These are phyloP conservation scores for Apiospora marii DNA, from an alignment of 2,329 filamentous ascomycete genomes.

Conservation along the genomic window DNA sequence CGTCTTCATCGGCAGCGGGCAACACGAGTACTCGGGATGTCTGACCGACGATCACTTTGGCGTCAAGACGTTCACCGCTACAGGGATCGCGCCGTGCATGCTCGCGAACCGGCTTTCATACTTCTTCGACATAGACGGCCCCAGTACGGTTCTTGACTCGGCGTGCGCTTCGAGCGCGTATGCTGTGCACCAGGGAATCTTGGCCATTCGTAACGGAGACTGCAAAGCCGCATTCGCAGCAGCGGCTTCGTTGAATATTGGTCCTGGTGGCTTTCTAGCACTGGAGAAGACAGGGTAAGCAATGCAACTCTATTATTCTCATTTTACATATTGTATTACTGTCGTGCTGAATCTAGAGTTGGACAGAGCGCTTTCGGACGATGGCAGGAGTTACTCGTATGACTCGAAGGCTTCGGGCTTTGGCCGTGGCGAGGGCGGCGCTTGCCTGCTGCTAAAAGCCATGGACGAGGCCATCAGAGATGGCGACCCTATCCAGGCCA, in stretches of 20 bases:
- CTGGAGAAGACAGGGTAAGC: slow-evolving; percentile 19
- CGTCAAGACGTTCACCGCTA: slow-evolving; percentile 43
- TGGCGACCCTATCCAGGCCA: slow-evolving; percentile 28
- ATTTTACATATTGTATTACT: no score
- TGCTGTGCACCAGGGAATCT: slow-evolving; percentile 57
- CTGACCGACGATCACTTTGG: slow-evolving; percentile 10
- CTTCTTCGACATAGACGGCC: slow-evolving; percentile 61
- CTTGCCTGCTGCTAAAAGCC: slow-evolving; percentile 26
- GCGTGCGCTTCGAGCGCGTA: slow-evolving; percentile 65
- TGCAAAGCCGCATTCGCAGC: slow-evolving; percentile 10
- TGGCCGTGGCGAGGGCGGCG: slow-evolving; percentile 27
- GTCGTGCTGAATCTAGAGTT: background rate
- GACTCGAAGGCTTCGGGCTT: slow-evolving; percentile 27
- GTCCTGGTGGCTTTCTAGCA: background rate
- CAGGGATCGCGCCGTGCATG: slow-evolving; percentile 60
- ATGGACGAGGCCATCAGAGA: slow-evolving; percentile 27
- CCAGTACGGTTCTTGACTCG: slow-evolving; percentile 66
- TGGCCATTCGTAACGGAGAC: slow-evolving; percentile 19
- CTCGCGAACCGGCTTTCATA: slow-evolving; percentile 65
- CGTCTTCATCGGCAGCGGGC: slow-evolving; percentile 23
- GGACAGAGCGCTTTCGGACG: background rate
- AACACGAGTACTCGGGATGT: slow-evolving; percentile 13
- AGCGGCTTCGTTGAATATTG: background rate
- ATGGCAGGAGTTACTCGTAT: slow-evolving; percentile 28
- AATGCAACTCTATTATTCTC: background rate